Evolutionary conservation across 768 basidiomycete genomes (phyloP).

Genomic region (Kwoniella bestiolae): DNA sequence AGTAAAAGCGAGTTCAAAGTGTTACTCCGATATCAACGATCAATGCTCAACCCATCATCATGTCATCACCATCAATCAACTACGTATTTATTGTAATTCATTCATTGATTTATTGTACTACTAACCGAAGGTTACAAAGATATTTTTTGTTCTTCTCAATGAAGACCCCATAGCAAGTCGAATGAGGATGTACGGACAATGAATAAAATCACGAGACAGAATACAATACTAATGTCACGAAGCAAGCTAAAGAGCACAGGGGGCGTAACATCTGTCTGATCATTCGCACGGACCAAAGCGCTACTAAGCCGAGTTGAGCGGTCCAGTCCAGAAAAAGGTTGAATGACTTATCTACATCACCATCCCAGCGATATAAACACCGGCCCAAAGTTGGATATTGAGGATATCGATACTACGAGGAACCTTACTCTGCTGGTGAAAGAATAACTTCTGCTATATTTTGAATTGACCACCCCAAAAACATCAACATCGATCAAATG

Average conservation of each 20-base stretch:
- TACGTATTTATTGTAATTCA: no score
- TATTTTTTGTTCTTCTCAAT: not conserved
- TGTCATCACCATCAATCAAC: not conserved
- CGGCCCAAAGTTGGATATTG: no score
- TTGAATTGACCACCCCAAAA: not conserved
- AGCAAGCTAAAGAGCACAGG: not conserved
- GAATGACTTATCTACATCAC: slow-evolving; percentile 1
- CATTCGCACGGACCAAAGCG: not conserved
- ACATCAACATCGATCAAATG: slow-evolving; percentile 9
- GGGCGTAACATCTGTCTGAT: not conserved
- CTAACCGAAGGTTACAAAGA: not conserved
- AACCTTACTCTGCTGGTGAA: no score
- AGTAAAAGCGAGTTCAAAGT: not conserved
- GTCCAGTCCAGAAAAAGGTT: slow-evolving; percentile 1
- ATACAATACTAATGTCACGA: no score
- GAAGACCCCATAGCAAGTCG: not conserved
- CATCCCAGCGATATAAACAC: no score
- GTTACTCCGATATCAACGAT: not conserved
- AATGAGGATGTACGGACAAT: no score
- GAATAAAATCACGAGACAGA: no score
- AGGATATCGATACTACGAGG: no score
- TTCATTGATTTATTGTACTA: not conserved
- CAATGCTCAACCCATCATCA: not conserved
- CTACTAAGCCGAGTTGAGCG: not conserved
- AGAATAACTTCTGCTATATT: not conserved